phyloP scores from a whole-genome alignment of 177 flowering plant species.

The Vitis hybrid region DNA sequence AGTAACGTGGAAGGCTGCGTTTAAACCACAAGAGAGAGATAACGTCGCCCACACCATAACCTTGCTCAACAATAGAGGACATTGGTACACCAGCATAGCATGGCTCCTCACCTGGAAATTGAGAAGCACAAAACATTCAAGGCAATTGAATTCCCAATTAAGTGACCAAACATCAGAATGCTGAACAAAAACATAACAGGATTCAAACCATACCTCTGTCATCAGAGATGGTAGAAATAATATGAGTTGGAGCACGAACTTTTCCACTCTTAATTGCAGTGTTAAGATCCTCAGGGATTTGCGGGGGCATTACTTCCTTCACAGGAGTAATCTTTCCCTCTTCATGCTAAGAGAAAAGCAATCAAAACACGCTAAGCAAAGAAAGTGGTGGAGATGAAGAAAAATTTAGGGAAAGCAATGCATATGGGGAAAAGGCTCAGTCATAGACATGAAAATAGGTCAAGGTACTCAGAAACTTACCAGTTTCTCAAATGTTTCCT shows the following conservation, averaged over 20 bases:
- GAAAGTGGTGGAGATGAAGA: neutral
- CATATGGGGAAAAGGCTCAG: conserved; percentile 1
- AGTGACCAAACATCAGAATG: neutral
- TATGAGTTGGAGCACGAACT: conserved; percentile 96
- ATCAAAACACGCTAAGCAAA: neutral
- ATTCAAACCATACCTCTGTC: conserved; percentile 62
- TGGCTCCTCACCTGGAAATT: conserved; percentile 77
- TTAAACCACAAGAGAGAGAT: conserved; percentile 95
- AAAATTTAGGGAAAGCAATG: neutral
- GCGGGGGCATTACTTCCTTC: conserved; percentile 81
- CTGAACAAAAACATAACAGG: neutral
- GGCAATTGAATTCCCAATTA: neutral
- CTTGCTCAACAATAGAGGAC: conserved; percentile 90
- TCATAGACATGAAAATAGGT: neutral
- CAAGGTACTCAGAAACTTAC: conserved; percentile 32
- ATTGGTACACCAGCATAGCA: conserved; percentile 94
- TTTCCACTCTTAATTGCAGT: conserved; percentile 91
- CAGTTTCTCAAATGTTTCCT: conserved; percentile 85
- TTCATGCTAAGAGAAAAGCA: conserved; percentile 44
- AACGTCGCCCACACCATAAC: conserved; percentile 92
- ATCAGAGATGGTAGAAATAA: conserved; percentile 93
- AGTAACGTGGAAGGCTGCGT: conserved; percentile 92
- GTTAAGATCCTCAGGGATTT: conserved; percentile 90
- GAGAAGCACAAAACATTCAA: conserved; percentile 7
- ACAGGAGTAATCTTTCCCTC: conserved; percentile 74